These are phyloP conservation scores for Fraxinus platypoda DNA, from an alignment of 305 asterid species.

Conservation along the genomic window DNA sequence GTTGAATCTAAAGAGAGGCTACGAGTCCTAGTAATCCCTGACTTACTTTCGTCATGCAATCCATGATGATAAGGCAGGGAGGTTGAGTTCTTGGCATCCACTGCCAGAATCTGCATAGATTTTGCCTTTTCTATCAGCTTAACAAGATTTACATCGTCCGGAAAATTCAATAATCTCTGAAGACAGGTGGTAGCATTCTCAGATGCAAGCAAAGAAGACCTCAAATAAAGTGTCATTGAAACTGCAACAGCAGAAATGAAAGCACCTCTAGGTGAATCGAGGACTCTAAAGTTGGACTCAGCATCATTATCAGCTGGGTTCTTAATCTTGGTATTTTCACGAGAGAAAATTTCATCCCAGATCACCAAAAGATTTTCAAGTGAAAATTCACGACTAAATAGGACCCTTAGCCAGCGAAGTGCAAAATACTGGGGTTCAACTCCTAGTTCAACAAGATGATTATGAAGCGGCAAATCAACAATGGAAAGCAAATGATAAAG, in stretches of 20 bases:
- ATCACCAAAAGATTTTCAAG: conserved; percentile 70
- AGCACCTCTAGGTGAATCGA: conserved; percentile 81
- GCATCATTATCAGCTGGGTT: conserved; percentile 32
- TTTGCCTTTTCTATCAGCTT: conserved; percentile 73
- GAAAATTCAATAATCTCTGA: conserved; percentile 79
- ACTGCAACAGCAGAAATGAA: conserved; percentile 90
- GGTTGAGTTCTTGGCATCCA: conserved; percentile 55
- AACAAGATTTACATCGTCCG: conserved; percentile 56
- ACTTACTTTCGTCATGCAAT: conserved; percentile 41
- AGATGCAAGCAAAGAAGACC: conserved; percentile 90
- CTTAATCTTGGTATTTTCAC: conserved; percentile 47
- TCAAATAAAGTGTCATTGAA: conserved; percentile 74
- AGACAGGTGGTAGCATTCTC: conserved; percentile 88
- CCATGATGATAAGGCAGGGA: conserved; percentile 39
- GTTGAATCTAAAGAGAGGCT: conserved; percentile 57
- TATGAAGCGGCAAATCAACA: conserved; percentile 80
- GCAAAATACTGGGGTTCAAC: conserved; percentile 96
- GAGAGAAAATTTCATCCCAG: conserved; percentile 87
- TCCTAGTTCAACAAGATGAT: conserved; percentile 88
- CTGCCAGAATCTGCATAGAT: conserved; percentile 65
- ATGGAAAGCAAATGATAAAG: conserved; percentile 80
- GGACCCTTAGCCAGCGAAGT: conserved; percentile 88
- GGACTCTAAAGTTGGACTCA: conserved; percentile 52
- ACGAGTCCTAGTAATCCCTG: conserved; percentile 49
- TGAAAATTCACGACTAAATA: conserved; percentile 92